A percentile compares a stretch with the other conserved stretches of the same genome.
phyloP scores from a whole-genome alignment of 768 basidiomycete species.

The Omphalotus guepiniiformis region DNA sequence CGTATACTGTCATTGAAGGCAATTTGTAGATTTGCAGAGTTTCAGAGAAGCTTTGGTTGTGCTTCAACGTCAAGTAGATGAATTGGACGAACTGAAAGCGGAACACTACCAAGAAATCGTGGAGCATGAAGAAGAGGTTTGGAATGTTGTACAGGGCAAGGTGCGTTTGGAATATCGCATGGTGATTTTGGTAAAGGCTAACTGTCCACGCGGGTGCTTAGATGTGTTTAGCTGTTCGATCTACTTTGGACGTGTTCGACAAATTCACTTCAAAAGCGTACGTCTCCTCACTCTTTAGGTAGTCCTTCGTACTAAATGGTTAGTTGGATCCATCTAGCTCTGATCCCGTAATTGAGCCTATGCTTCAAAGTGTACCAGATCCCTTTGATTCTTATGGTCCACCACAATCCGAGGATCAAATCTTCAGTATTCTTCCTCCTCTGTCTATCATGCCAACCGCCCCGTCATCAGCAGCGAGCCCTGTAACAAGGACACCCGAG shows the following conservation, averaged over 20 bases:
- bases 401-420: constrained; percentile 82
- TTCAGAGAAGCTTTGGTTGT: constrained; percentile 81
- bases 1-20: constrained; percentile 9
- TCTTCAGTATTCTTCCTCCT: constrained; percentile 90
- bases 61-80: constrained; percentile 87
- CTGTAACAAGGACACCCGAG: constrained; percentile 49
- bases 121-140: constrained; percentile 93
- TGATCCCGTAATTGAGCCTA: constrained; percentile 86
- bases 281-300: constrained; percentile 22
- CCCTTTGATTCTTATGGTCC: constrained; percentile 92
- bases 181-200: constrained; percentile 11
- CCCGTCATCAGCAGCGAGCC: constrained; percentile 55
- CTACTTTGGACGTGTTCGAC: constrained; percentile 91
- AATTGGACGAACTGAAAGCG: constrained; percentile 80
- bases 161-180: constrained; percentile 31
- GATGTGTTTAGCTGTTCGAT: constrained; percentile 81
- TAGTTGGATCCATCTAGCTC: constrained; percentile 41
- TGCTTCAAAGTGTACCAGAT: constrained; percentile 87
- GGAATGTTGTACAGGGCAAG: constrained; percentile 87
- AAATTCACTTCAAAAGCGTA: constrained; percentile 83
- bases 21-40: constrained; percentile 68
- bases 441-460: constrained; percentile 63
- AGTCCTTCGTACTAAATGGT: constrained; percentile 5
- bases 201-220: constrained; percentile 24
- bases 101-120: constrained; percentile 86